Evolutionary conservation across 805 yeast genomes (phyloP).

Genomic region (Lachancea cidri): DNA sequence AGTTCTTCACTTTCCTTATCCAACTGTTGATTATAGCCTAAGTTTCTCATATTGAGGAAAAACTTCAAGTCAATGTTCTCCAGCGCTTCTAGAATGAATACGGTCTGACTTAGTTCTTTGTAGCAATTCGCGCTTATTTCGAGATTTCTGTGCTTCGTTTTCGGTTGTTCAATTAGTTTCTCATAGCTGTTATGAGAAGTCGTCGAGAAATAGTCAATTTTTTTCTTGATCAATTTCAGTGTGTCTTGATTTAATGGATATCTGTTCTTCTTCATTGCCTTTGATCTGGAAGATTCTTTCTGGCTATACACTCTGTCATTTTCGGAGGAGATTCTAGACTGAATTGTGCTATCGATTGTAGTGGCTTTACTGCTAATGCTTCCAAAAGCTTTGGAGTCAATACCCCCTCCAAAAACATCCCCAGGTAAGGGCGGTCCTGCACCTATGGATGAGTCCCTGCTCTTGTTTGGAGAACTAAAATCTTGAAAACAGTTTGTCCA

Average conservation of each 20-base stretch:
- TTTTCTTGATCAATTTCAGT: conserved; percentile 18
- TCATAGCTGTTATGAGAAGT: conserved; percentile 17
- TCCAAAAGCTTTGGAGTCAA: not conserved
- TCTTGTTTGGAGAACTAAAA: not conserved
- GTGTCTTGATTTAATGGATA: conserved; percentile 29
- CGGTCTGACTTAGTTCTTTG: conserved; percentile 29
- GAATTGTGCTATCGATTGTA: conserved; percentile 4
- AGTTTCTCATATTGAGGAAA: conserved; percentile 25
- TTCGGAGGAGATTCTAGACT: conserved; percentile 4
- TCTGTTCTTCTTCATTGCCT: conserved; percentile 5
- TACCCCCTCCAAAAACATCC: not conserved
- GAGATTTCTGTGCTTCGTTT: conserved; percentile 15
- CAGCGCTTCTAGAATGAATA: conserved; percentile 24
- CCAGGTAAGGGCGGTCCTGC: conserved; percentile 1
- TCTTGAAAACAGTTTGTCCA: conserved; percentile 57
- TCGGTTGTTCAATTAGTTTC: conserved; percentile 17
- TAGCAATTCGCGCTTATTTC: conserved; percentile 29
- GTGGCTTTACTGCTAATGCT: conserved; percentile 10
- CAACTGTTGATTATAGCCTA: conserved; percentile 14
- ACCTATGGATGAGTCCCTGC: conserved; percentile 1
- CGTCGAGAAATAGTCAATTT: conserved; percentile 9
- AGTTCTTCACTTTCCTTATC: conserved; percentile 31
- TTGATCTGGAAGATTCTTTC: conserved; percentile 1
- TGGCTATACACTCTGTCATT: not conserved
- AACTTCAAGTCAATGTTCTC: conserved; percentile 31